phyloP scores from a whole-genome alignment of 129 eudicot genomes.

The Pseudognaphalium luteoalbum region DNA sequence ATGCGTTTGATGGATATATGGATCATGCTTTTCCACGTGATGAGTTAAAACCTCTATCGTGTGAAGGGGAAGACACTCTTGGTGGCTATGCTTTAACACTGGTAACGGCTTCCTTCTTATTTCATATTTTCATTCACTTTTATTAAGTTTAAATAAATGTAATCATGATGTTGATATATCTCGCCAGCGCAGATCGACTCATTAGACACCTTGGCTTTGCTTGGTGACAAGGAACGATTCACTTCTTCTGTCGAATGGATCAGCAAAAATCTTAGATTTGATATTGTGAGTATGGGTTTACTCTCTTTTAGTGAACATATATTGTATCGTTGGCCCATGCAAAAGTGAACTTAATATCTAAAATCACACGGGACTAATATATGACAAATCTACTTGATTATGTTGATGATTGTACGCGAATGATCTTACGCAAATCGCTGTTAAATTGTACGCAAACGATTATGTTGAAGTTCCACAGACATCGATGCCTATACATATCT shows the following conservation, averaged over 20 bases:
- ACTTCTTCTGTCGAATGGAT: slow-evolving; percentile 94
- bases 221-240: slow-evolving; percentile 82
- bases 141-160: background rate
- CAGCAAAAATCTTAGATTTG: slow-evolving; percentile 94
- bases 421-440: no score
- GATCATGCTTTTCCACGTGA: slow-evolving; percentile 94
- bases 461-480: no score
- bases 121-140: slow-evolving; percentile 2
- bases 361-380: no score
- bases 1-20: slow-evolving; percentile 97
- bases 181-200: slow-evolving; percentile 78
- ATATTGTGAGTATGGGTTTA: slow-evolving; percentile 73
- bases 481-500: no score
- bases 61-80: slow-evolving; percentile 93
- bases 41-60: slow-evolving; percentile 85
- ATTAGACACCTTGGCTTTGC: slow-evolving; percentile 88
- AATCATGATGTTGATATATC: slow-evolving; percentile 20
- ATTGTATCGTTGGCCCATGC: no score
- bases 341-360: no score
- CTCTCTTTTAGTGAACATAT: background rate
- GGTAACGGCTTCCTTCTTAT: slow-evolving; percentile 48
- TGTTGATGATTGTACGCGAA: no score
- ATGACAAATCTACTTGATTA: no score
- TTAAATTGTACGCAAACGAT: no score
- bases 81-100: slow-evolving; percentile 97